Evolutionary conservation across 768 basidiomycete genomes (phyloP).

Genomic region (Amanita brunnescens): DNA sequence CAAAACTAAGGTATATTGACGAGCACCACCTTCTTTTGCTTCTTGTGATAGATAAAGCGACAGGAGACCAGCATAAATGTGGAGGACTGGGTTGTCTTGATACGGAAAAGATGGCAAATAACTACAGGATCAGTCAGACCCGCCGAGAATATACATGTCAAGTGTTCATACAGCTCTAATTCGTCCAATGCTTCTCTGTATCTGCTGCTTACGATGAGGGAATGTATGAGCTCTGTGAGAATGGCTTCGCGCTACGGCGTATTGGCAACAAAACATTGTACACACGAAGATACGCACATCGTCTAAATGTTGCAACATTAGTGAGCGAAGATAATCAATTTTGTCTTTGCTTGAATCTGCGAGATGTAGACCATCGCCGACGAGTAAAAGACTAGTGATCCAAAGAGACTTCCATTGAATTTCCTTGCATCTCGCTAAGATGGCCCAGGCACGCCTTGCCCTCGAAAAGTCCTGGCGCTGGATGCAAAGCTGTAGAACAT

Average conservation of each 20-base stretch:
- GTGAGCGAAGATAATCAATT: slow-evolving; percentile 53
- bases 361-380: slow-evolving; percentile 27
- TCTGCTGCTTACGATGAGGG: slow-evolving; percentile 48
- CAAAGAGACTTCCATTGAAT: slow-evolving; percentile 67
- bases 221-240: slow-evolving; percentile 65
- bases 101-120: slow-evolving; percentile 86
- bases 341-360: slow-evolving; percentile 24
- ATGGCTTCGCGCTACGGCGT: slow-evolving; percentile 57
- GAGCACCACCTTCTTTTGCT: background rate
- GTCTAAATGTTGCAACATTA: slow-evolving; percentile 63
- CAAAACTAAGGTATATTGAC: background rate
- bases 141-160: background rate
- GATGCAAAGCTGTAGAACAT: slow-evolving; percentile 63
- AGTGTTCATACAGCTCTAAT: slow-evolving; percentile 61
- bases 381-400: slow-evolving; percentile 54
- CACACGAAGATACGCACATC: slow-evolving; percentile 37
- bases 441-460: slow-evolving; percentile 64
- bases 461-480: slow-evolving; percentile 56
- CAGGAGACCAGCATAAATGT: slow-evolving; percentile 76
- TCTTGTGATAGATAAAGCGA: slow-evolving; percentile 54
- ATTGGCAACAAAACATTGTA: background rate
- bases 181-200: slow-evolving; percentile 75
- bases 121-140: slow-evolving; percentile 27
- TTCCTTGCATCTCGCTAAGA: slow-evolving; percentile 72
- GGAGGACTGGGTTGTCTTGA: slow-evolving; percentile 70